These are phyloP conservation scores for Candida incommunis DNA, from an alignment of 805 yeast genomes.

Conservation along the genomic window DNA sequence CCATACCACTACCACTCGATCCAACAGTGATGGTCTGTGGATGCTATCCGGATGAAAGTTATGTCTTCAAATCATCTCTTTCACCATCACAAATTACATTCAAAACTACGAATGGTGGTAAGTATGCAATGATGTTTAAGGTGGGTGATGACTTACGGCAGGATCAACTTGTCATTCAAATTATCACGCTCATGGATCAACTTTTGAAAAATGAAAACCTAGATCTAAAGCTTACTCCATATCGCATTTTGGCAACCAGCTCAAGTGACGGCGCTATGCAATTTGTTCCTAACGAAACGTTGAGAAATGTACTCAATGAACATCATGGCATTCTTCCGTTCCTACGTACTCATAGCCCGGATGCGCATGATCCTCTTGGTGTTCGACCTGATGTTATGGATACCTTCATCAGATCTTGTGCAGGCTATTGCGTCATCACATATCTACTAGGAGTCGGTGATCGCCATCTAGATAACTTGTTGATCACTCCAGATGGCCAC, in stretches of 20 bases:
- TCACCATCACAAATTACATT: constrained; percentile 79
- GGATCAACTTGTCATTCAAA: constrained; percentile 93
- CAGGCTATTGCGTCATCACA: constrained; percentile 95
- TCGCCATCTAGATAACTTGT: constrained; percentile 82
- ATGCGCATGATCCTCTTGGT: constrained; percentile 23
- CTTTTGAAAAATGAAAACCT: constrained; percentile 78
- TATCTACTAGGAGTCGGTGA: constrained; percentile 94
- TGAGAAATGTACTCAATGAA: constrained; percentile 62
- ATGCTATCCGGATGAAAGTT: constrained; percentile 60
- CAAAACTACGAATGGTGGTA: constrained; percentile 35
- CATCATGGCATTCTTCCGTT: constrained; percentile 66
- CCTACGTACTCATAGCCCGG: constrained; percentile 52
- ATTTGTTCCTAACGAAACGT: constrained; percentile 84
- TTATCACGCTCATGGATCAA: constrained; percentile 81
- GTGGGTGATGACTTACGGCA: constrained; percentile 93
- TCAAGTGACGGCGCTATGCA: constrained; percentile 86
- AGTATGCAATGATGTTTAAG: constrained; percentile 79
- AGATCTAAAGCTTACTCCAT: constrained; percentile 78
- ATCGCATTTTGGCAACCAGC: constrained; percentile 80
- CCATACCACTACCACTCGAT: constrained; percentile 68
- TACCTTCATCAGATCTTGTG: constrained; percentile 85
- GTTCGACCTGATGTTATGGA: constrained; percentile 67
- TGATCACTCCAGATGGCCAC: constrained; percentile 69
- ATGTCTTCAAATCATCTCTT: constrained; percentile 82
- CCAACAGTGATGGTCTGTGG: constrained; percentile 67